phyloP scores from a whole-genome alignment of 129 eudicot genomes.

The Oenanthe sinensis region DNA sequence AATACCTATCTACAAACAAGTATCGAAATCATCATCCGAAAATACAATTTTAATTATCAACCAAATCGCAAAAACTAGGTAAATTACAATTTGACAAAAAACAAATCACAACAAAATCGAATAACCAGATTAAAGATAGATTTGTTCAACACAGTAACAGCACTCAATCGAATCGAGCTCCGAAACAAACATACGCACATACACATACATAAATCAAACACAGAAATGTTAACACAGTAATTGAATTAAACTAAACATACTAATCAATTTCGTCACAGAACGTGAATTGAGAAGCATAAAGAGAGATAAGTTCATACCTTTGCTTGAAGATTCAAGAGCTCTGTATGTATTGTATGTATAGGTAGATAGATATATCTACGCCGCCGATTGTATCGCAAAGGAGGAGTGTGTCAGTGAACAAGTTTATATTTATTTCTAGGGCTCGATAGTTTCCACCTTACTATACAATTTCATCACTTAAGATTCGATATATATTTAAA shows the following conservation, averaged over 20 bases:
- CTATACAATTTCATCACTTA: neutral
- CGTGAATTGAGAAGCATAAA: neutral
- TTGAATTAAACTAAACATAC: neutral
- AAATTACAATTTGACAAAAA: neutral
- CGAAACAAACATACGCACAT: neutral
- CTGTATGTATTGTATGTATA: neutral
- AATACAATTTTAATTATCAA: neutral
- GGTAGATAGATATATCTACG: neutral
- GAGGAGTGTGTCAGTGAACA: neutral
- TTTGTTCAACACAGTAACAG: neutral
- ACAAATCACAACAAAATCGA: too few relatives aligned
- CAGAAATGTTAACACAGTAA: neutral
- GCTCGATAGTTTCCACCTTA: neutral
- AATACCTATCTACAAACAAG: neutral
- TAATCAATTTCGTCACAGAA: neutral
- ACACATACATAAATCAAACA: neutral
- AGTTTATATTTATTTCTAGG: neutral
- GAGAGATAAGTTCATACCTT: neutral
- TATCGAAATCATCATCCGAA: neutral
- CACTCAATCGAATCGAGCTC: neutral
- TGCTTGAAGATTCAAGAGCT: neutral
- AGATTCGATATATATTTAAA: neutral
- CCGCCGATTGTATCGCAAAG: constrained; percentile 2
- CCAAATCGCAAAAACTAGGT: neutral
- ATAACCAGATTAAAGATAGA: neutral